Evolutionary conservation across 2,329 filamentous ascomycete genomes (phyloP), one percentile per base, ranked within the genome.

Genomic region (Sphaceloma murrayae): DNA sequence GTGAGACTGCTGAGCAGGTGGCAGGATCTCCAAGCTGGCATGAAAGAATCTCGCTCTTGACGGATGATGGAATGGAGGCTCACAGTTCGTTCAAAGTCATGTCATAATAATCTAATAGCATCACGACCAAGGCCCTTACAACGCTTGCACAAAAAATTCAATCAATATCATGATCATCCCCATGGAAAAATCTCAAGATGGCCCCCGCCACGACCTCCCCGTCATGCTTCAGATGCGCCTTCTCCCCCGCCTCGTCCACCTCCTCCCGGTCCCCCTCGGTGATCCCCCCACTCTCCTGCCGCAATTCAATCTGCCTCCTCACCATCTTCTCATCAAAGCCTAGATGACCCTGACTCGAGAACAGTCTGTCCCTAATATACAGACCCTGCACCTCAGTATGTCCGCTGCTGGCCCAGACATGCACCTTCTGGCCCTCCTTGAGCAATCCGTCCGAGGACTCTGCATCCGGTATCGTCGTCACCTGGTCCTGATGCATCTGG

Each of bases 401-500:
- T 6, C 65, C 62, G n/a, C 62, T 65, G 14, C 56, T 61, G 2
- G 65, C 68, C 67, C 67, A 70, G 31, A 74, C 65, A 22, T 73
- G 62, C 1, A 78, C 65, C 26, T 66, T 62, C 0, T 64, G 62
- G 2, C 58, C 62, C 0, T 59, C 46, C 1, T 49, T n/a, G 0
- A 74, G 57, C 17, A 73, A 54, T 4, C 22, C 43, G 1, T 50
- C 48, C 1, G 57, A 53, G 4, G 42, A 60, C 29, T 53, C 40
- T 1, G 50, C 44, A 1, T 56, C 58, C 0, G 64, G 63, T 4
- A 59, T 47, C 8, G 56, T 52, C 0, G 60, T 55, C 4, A 69
- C 66, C 46, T 66, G 60, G 47, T 70, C 67, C 43, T 67, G 60
- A 43, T 70, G 67, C 67, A 70, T 69, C 49, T 69, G 65, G 48